Evolutionary conservation across 139 green algal genomes (phyloP).

Genomic region (Chara braunii): DNA sequence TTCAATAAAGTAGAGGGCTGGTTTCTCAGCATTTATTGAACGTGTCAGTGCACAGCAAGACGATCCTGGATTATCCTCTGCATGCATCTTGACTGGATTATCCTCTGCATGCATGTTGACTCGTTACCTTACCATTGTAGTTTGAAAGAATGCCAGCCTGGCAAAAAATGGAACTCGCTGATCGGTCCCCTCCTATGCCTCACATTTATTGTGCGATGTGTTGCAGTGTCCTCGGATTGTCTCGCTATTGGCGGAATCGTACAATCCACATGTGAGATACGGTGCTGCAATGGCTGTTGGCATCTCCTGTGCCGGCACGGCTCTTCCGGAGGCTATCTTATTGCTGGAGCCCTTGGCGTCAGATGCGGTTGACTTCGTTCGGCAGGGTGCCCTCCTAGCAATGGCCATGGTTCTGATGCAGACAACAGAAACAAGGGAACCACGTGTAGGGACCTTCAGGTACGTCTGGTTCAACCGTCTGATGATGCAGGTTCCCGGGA

Average conservation of each 20-base stretch:
- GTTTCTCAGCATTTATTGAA: no score
- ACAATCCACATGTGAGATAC: slow-evolving; percentile 93
- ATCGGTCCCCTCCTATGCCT: no score
- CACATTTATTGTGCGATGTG: slow-evolving; percentile 2
- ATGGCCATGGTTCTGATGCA: slow-evolving; percentile 83
- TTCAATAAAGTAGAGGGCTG: no score
- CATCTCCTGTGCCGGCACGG: slow-evolving; percentile 81
- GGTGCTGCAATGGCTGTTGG: slow-evolving; percentile 94
- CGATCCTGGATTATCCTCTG: no score
- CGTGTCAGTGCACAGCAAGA: no score
- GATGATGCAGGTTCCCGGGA: no score
- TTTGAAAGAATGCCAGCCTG: no score
- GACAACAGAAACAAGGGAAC: slow-evolving; percentile 45
- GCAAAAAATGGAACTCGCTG: no score
- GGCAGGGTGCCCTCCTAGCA: slow-evolving; percentile 86
- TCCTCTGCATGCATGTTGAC: no score
- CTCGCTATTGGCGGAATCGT: slow-evolving; percentile 83
- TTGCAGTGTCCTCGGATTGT: slow-evolving; percentile 77
- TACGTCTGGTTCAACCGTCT: no score
- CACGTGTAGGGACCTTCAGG: slow-evolving; percentile 45
- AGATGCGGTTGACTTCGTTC: slow-evolving; percentile 87
- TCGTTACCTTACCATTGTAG: no score
- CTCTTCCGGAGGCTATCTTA: slow-evolving; percentile 59
- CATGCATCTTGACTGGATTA: no score
- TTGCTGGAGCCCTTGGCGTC: slow-evolving; percentile 80